Conservation (phyloP, 495 filamentous ascomycete species). For the Xylaria intraflava region DNA sequence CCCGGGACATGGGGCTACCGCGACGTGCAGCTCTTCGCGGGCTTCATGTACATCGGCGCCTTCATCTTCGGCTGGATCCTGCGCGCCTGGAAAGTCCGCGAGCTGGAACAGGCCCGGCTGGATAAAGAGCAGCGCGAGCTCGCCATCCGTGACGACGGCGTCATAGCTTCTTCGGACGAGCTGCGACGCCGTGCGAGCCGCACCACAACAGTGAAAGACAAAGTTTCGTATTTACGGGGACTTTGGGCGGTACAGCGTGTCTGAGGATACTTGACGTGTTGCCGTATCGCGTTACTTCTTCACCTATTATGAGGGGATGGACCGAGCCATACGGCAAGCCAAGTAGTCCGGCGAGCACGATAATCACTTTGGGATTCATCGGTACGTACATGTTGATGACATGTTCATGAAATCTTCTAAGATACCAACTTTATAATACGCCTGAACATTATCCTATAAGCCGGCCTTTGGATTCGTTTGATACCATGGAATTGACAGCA, state of each 20-base stretch:
- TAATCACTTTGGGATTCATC: no score
- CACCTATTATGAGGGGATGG: no score
- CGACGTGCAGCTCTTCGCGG: conserved; percentile 37
- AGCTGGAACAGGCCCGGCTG: conserved; percentile 27
- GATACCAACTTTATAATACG: no score
- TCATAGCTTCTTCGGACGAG: conserved; percentile 8
- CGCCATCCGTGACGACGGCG: conserved; percentile 17
- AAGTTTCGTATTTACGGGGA: conserved; percentile 12
- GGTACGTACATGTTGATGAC: no score
- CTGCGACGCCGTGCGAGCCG: conserved; percentile 8
- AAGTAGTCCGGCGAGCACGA: no score
- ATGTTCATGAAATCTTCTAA: no score
- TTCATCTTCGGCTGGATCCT: conserved; percentile 37
- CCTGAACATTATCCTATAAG: no score
- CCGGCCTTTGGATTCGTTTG: no score
- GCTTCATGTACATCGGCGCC: conserved; percentile 30
- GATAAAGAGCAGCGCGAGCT: conserved; percentile 24
- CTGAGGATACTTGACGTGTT: neutral
- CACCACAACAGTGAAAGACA: conserved; percentile 8
- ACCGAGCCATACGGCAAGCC: no score
- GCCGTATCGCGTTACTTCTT: neutral
- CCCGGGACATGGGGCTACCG: conserved; percentile 35
- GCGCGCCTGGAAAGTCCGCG: conserved; percentile 39
- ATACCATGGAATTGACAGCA: no score
- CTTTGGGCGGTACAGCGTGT: conserved; percentile 22